Percentiles rank a stretch among this genome's conserved stretches.
Conservation (phyloP, 2,329 filamentous ascomycete genomes). For the Tolypocladium amazonense region DNA sequence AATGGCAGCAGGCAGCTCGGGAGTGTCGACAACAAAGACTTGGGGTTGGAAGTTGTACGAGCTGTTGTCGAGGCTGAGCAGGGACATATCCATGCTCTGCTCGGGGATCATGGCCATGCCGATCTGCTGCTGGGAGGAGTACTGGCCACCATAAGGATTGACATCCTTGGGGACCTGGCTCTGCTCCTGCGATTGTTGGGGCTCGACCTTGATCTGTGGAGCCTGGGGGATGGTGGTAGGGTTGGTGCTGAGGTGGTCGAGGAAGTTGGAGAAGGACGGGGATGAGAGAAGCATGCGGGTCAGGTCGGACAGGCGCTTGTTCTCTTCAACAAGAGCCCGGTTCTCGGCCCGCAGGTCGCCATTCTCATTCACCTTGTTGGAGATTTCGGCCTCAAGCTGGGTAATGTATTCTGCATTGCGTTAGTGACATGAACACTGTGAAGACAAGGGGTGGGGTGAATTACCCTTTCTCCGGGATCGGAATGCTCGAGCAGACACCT, state of each 20-base stretch:
- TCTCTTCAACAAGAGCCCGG: slow-evolving; percentile 72
- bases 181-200: slow-evolving; percentile 29
- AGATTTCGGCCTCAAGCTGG: slow-evolving; percentile 85
- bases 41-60: slow-evolving; percentile 55
- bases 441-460: slow-evolving; percentile 11
- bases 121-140: slow-evolving; percentile 54
- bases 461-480: slow-evolving; percentile 96
- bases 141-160: slow-evolving; percentile 47
- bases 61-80: slow-evolving; percentile 49
- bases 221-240: slow-evolving; percentile 32
- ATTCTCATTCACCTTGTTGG: slow-evolving; percentile 72
- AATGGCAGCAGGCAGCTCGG: slow-evolving; percentile 51
- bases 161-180: slow-evolving; percentile 53
- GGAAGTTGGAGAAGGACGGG: slow-evolving; percentile 70
- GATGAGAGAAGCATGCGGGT: slow-evolving; percentile 76
- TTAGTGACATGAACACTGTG: background rate
- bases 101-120: slow-evolving; percentile 80
- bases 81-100: slow-evolving; percentile 62
- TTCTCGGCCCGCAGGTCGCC: slow-evolving; percentile 75
- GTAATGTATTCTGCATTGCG: slow-evolving; percentile 73
- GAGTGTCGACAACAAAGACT: slow-evolving; percentile 67
- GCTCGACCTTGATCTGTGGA: slow-evolving; percentile 25
- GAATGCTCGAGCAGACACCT: slow-evolving; percentile 96
- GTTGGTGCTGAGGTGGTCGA: slow-evolving; percentile 59
- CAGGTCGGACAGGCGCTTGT: slow-evolving; percentile 66